phyloP scores from a whole-genome alignment of 1,284 basidiomycete species.

The Veloboletus limbatus region DNA sequence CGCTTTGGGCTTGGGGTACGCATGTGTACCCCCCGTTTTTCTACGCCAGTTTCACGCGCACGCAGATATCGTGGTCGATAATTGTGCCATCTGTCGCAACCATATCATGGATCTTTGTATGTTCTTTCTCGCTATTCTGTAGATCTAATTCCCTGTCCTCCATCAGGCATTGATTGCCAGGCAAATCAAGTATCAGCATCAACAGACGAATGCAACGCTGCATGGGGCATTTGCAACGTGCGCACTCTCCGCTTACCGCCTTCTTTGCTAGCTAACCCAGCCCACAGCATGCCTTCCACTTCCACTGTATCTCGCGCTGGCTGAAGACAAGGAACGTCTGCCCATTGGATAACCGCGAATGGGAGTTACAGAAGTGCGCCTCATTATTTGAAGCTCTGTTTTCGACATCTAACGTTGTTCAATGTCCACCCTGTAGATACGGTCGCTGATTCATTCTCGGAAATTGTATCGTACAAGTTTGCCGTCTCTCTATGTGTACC shows the following conservation, averaged over 20 bases:
- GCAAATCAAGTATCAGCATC: constrained; percentile 97
- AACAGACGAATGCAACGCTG: constrained; percentile 97
- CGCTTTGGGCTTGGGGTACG: constrained; percentile 95
- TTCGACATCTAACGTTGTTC: neutral
- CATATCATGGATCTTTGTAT: constrained; percentile 98
- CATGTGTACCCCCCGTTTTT: constrained; percentile 5
- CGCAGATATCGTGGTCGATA: constrained; percentile 91
- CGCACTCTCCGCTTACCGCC: constrained; percentile 29
- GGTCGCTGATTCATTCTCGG: constrained; percentile 24
- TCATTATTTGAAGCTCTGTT: neutral
- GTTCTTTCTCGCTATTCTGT: constrained; percentile 28
- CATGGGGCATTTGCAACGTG: constrained; percentile 99
- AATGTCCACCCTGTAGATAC: constrained; percentile 20
- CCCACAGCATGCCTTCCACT: constrained; percentile 97
- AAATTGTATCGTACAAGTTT: constrained; percentile 22
- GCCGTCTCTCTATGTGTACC: constrained; percentile 15
- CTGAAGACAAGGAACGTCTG: constrained; percentile 99
- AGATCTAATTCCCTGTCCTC: constrained; percentile 9
- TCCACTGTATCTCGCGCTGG: constrained; percentile 99
- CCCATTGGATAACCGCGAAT: constrained; percentile 95
- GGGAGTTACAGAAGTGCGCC: constrained; percentile 90
- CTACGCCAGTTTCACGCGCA: constrained; percentile 13
- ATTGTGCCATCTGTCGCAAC: constrained; percentile 94
- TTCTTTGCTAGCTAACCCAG: constrained; percentile 1
- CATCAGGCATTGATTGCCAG: constrained; percentile 96